Percentiles rank a stretch among this genome's conserved stretches.
phyloP scores from a whole-genome alignment of 345 rosid genomes.

The Linum trigynum region DNA sequence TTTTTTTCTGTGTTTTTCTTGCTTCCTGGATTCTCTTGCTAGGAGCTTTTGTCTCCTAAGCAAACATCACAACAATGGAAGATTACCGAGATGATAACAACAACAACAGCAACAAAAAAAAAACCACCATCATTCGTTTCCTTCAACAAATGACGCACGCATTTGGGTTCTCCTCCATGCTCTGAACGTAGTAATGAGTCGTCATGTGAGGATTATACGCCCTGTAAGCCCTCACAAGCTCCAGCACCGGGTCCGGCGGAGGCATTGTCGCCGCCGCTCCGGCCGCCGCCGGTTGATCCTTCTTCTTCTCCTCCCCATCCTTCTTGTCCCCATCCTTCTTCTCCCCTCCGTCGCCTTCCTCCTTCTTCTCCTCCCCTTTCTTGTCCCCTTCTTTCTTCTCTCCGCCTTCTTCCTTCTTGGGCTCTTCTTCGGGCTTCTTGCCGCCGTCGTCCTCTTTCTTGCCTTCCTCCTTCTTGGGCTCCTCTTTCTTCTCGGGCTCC shows the following conservation, averaged over 20 bases:
- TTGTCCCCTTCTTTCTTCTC: not conserved
- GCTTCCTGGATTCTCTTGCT: too few relatives aligned
- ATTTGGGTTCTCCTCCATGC: conserved; percentile 92
- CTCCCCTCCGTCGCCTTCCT: conserved; percentile 31
- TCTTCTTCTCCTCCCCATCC: conserved; percentile 5
- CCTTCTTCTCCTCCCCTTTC: not conserved
- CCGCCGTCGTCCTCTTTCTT: conserved; percentile 16
- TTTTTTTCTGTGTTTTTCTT: too few relatives aligned
- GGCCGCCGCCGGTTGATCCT: conserved; percentile 1
- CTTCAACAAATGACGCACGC: conserved; percentile 65
- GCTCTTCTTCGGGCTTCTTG: too few relatives aligned
- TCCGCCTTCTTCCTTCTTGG: too few relatives aligned
- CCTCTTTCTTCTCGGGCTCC: conserved; percentile 46
- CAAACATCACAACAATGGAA: too few relatives aligned
- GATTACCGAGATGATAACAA: too few relatives aligned
- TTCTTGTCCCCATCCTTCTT: not conserved
- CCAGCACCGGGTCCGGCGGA: conserved; percentile 50
- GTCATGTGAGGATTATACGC: conserved; percentile 75
- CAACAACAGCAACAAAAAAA: too few relatives aligned
- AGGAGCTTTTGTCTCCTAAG: too few relatives aligned
- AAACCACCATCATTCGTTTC: too few relatives aligned
- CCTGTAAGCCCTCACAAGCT: conserved; percentile 74
- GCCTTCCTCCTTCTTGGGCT: conserved; percentile 22
- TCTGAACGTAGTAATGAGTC: conserved; percentile 60
- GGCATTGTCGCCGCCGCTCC: conserved; percentile 14